A percentile compares a stretch with the other conserved stretches of the same genome.
Conservation (phyloP, 495 filamentous ascomycete species). For the Baudoinia panamericana region DNA sequence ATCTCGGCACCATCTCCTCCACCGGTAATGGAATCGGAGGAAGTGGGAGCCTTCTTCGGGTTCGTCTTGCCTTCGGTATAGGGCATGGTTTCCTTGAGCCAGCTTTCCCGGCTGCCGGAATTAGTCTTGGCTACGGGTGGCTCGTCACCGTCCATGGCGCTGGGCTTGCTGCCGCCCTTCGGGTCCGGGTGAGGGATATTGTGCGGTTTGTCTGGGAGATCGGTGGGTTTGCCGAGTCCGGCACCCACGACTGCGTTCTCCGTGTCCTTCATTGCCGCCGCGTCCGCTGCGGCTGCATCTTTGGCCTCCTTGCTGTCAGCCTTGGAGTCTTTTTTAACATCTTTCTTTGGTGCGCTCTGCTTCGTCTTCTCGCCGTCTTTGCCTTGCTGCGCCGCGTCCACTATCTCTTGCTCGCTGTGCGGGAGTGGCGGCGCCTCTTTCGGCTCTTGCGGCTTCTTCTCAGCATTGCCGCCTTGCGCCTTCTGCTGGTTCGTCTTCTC, state of each 20-base stretch:
- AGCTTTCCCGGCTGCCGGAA: conserved; percentile 1
- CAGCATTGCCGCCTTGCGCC: conserved; percentile 43
- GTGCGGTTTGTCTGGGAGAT: conserved; percentile 67
- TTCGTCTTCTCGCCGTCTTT: conserved; percentile 32
- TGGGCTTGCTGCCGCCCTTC: conserved; percentile 28
- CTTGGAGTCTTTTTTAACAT: conserved; percentile 37
- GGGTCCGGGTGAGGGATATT: conserved; percentile 65
- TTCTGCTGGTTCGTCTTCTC: conserved; percentile 65
- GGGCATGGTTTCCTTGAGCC: conserved; percentile 48
- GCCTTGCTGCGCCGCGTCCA: conserved; percentile 28
- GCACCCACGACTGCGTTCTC: conserved; percentile 11
- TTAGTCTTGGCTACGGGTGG: conserved; percentile 9
- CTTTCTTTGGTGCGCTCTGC: conserved; percentile 30
- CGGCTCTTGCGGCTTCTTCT: conserved; percentile 66
- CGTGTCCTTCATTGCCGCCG: conserved; percentile 1
- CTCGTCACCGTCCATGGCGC: conserved; percentile 36
- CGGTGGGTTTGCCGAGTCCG: conserved; percentile 56
- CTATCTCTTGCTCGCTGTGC: conserved; percentile 55
- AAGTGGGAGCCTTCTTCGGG: neutral
- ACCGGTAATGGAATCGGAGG: conserved; percentile 14
- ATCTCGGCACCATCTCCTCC: conserved; percentile 30
- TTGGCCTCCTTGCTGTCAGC: no score
- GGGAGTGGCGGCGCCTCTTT: conserved; percentile 76
- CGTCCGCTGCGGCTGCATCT: conserved; percentile 48
- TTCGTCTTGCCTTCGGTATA: conserved; percentile 18